A percentile compares a stretch with the other conserved stretches of the same genome.
phyloP scores from a whole-genome alignment of 371 early-diverging fungal genomes.

The Choanephora cucurbitarum region DNA sequence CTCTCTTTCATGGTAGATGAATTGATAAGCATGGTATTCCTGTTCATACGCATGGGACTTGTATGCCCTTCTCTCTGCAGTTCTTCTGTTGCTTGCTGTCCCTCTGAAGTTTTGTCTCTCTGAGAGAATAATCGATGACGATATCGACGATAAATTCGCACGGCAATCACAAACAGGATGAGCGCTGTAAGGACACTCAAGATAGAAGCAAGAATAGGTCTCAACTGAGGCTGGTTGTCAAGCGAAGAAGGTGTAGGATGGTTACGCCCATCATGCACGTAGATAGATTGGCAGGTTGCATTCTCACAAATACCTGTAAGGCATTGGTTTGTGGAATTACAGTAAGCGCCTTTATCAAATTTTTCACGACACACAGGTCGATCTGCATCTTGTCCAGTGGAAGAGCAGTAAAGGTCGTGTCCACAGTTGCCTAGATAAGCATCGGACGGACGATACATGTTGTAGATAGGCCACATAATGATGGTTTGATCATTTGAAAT shows the following conservation, averaged over 20 bases:
- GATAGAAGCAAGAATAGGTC: constrained; percentile 8
- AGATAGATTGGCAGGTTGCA: not conserved
- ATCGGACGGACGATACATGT: constrained; percentile 4
- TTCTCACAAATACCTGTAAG: not conserved
- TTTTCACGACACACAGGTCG: constrained; percentile 10
- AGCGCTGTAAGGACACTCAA: constrained; percentile 9
- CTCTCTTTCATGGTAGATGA: not conserved
- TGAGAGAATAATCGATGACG: too few relatives aligned
- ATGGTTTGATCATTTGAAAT: not conserved
- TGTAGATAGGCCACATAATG: constrained; percentile 13
- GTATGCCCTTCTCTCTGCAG: not conserved
- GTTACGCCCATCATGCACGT: not conserved
- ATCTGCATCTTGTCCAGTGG: not conserved
- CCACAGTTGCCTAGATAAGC: constrained; percentile 19
- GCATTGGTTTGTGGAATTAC: constrained; percentile 20
- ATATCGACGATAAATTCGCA: constrained; percentile 7
- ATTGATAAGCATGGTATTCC: not conserved
- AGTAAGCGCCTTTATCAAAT: not conserved
- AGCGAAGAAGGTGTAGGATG: not conserved
- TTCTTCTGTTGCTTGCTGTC: not conserved
- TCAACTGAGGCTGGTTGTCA: not conserved
- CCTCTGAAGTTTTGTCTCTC: not conserved
- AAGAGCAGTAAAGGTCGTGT: constrained; percentile 15
- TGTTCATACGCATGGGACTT: not conserved
- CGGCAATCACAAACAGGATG: not conserved